Evolutionary conservation across 495 filamentous ascomycete species (phyloP), one percentile per base, ranked within the genome.

Genomic region (Aspergillus ellipticus): DNA sequence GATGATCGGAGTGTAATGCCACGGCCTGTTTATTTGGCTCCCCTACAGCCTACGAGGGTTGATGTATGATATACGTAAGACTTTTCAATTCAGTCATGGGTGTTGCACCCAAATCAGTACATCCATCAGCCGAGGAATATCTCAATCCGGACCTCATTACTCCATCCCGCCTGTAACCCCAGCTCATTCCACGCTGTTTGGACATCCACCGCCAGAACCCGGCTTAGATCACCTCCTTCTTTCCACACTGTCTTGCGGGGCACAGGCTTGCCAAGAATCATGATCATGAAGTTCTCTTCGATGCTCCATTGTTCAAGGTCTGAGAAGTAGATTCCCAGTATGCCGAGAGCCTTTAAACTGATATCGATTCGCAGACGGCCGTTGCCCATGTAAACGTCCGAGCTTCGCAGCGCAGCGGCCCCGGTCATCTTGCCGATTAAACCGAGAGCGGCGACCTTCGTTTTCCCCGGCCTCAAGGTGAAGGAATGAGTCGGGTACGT

Each of bases 391-490:
- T 74, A 77, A 13, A 84, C 78, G n/a, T 79, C 75, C 11, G 76
- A 85, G 8, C 67, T 72, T 1, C 87, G 63, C 13, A 97, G 75
- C 0, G 90, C 94, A 0, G 89, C 92, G 2, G 85, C 84, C 7
- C 91, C 94, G 2, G 91, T 90, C 86, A 97, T 95, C 67, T 96
- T 96, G 15, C 81, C 89, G 20, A 96, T 58, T 3, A 98, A 73
- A 9, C 94, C 94, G 2, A 98, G 69, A n/a, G 87, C 82, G 0
- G 87, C 87, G 11, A 89, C 70, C 43, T 79, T 63, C 11, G 69
- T 73, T 28, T 28, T 56, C 50, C 39, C 5, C 26, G 33, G 9
- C 29, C 57, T 68, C 6, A 82, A 66, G 1, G 73, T 70, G 59
- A 92, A 85, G 0, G 71, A 64, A 1, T 70, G 68, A 17, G 89